A percentile compares a stretch with the other conserved stretches of the same genome.
These are phyloP conservation scores for Arctium lappa DNA, from an alignment of 129 eudicot species.

Conservation along the genomic window DNA sequence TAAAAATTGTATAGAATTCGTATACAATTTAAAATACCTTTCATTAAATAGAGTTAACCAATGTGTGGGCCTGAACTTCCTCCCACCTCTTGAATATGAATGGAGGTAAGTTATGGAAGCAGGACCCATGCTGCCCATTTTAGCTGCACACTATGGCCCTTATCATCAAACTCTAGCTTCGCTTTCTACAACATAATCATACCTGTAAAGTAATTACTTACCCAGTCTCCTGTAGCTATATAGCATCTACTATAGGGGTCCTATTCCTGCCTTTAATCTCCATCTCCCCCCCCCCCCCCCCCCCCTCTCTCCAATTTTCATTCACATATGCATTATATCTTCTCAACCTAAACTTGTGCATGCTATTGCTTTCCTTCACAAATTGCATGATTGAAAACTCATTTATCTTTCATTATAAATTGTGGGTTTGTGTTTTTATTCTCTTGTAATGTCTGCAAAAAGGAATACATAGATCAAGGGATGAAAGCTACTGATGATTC, in stretches of 20 bases:
- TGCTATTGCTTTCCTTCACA: background rate
- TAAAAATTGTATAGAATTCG: background rate
- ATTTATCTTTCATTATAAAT: background rate
- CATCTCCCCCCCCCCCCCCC: background rate
- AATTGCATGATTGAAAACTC: background rate
- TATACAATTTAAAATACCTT: background rate
- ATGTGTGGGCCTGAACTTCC: conserved; percentile 17
- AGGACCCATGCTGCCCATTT: conserved; percentile 24
- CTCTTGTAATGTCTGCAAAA: background rate
- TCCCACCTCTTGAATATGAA: conserved; percentile 5
- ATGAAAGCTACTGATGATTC: background rate
- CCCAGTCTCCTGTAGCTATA: conserved; percentile 5
- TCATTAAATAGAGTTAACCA: conserved; percentile 1
- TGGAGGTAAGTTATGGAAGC: conserved; percentile 30
- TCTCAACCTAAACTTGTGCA: conserved; percentile 1
- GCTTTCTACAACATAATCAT: conserved; percentile 27
- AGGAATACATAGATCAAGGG: background rate
- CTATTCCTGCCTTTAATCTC: background rate
- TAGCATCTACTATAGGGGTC: conserved; percentile 13
- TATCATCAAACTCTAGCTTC: conserved; percentile 25
- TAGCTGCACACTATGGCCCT: conserved; percentile 33
- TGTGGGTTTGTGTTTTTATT: background rate
- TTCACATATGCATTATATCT: conserved; percentile 1
- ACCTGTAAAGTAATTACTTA: conserved; percentile 17
- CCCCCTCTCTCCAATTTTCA: background rate